Base-by-base conservation (phyloP, 805 yeast species). In the Pichia thaimueangensis region DNA sequence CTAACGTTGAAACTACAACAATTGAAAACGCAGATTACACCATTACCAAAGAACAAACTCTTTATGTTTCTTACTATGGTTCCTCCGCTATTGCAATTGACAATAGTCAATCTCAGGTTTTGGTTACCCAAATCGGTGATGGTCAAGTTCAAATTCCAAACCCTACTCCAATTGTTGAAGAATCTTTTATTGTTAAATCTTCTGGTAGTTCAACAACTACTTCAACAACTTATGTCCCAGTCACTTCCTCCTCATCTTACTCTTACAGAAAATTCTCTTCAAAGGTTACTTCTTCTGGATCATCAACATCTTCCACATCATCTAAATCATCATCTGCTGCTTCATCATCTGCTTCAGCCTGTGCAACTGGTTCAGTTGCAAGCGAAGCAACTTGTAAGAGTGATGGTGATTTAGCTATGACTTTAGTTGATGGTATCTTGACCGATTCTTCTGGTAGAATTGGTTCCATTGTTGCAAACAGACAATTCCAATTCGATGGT, bases 401-500 rank as follows among this genome's bases (percentile, higher is more conserved):
- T 34, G 53, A 45, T 9, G 59, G 60, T 54, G 58, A 74, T 42
- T 68, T 76, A 51, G 55, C 74, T 15, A 62, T 75, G 63, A 57
- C 64, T 32, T 67, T 76, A 57, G 53, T 59, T 25, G 60, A 52
- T 36, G 63, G 72, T 48, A 53, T 69, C 41, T 66, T 75, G 52
- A 68, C 55, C 16, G 80, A 74, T 53, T 51, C 70, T 19, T 50
- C 60, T 46, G 73, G 73, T 39, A 72, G 80, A 69, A 63, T 74
- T 45, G 80, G 80, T 53, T 70, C 79, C 35, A 74, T 74, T 60
- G 80, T 74, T 50, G 73, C 79, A 45, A 73, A 73, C 74, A 67
- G 76, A 65, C 82, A 76, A 63, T 75, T 76, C 74, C 82, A 76
- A 63, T 76, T 76, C 55, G 82, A 76, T 56, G 81, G 80, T 54